Evolutionary conservation across 257 asterid genomes (phyloP).

Genomic region (Catharanthus roseus): DNA sequence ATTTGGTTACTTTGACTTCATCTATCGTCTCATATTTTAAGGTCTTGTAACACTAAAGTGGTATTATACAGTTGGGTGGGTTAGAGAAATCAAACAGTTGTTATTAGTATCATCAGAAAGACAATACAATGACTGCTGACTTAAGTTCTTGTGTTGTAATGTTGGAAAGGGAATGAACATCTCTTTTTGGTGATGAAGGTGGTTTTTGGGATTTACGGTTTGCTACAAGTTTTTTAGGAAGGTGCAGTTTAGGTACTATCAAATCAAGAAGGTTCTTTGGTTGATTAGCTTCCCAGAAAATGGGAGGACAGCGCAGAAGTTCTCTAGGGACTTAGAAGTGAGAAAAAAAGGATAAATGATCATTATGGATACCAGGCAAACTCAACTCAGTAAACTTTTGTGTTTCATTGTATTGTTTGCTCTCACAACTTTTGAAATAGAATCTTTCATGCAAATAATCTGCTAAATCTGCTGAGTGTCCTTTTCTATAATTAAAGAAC

Average conservation of each 20-base stretch:
- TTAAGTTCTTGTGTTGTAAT: not conserved
- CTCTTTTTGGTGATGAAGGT: not conserved
- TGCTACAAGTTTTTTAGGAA: not conserved
- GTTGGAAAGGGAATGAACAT: not conserved
- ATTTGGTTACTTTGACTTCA: not conserved
- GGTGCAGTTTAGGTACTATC: not conserved
- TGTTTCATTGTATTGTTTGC: not conserved
- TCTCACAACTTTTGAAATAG: not conserved
- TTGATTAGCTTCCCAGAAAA: not conserved
- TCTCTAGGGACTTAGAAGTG: not conserved
- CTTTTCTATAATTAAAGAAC: not conserved
- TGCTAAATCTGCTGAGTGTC: not conserved
- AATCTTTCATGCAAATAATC: not conserved
- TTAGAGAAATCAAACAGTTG: not conserved
- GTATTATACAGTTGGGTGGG: not conserved
- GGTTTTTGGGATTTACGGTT: not conserved
- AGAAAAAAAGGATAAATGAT: not conserved
- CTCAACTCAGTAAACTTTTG: not conserved
- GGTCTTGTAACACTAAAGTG: not conserved
- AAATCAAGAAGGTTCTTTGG: not conserved
- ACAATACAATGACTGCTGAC: not conserved
- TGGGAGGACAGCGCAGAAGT: not conserved
- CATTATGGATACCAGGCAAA: too few relatives aligned
- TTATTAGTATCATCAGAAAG: not conserved
- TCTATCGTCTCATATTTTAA: not conserved